Base-by-base conservation (phyloP, 1,284 basidiomycete species). In the Austropuccinia psidii region DNA sequence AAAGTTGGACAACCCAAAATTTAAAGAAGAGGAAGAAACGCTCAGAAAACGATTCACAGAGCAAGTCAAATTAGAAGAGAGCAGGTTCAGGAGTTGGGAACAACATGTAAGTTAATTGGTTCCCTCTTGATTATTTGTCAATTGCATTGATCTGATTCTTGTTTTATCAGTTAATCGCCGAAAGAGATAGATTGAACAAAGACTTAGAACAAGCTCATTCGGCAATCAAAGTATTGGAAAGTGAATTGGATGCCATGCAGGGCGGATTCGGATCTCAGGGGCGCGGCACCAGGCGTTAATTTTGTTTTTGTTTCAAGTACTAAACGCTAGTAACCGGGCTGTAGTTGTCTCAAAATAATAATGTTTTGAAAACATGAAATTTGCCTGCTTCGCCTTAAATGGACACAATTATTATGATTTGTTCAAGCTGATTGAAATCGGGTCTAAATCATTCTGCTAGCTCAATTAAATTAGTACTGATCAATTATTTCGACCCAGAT, bases 1-100 rank as follows among this genome's bases (percentile, higher is more conserved):
- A 87, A 98, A 97, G 85, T 85, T 94, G 77, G 95, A 98, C 83
- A 99, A 98, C 83, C 96, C 96, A 79, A 98, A 98, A 84, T 99
- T 96, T 88, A 95, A 95, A 85, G 96, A 98, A 82, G 95, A 99
- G 83, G 95, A 99, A 82, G 95, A 99, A 83, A 85, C 88, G 76
- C 86, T 98, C 76, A 85, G 95, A 79, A 97, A 95, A 86, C 87
- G 93, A 76, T 99, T 99, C 83, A 99, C 95, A 39, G 96, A 99
- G 82, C 95, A 98, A 84, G 96, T 99, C 86, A 99, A 99, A 85
- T 85, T 93, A 75, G 95, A 99, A 84, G 95, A 99, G 82, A 86
- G 90, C 13, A 86, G 96, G 75, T 99, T 99, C 87, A 88, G 96
- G 80, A 93, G 98, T 80, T 99, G 96, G 96, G 95, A 98, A 83